A percentile compares a stretch with the other conserved stretches of the same genome.
phyloP scores from a whole-genome alignment of 768 basidiomycete genomes.

The Suillus fuscotomentosus region DNA sequence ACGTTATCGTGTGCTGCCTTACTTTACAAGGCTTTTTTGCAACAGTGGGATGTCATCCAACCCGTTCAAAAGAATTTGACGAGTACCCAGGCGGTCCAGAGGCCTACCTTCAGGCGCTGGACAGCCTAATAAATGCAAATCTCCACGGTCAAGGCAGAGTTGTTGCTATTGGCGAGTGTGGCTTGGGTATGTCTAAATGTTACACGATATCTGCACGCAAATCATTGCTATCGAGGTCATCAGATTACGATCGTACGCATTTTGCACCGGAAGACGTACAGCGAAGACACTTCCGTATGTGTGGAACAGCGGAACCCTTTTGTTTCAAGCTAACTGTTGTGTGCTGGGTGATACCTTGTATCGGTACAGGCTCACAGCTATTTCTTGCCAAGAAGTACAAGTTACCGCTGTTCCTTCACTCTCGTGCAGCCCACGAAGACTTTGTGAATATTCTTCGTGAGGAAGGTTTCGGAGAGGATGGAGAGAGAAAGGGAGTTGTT shows the following conservation, averaged over 20 bases:
- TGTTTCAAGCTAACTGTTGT: neutral
- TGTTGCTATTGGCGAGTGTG: slow-evolving; percentile 79
- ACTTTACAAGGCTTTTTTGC: slow-evolving; percentile 54
- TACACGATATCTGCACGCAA: neutral
- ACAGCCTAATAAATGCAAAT: slow-evolving; percentile 49
- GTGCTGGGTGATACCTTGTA: neutral
- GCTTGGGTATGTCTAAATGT: slow-evolving; percentile 49
- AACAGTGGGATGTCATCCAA: slow-evolving; percentile 81
- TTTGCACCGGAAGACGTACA: slow-evolving; percentile 63
- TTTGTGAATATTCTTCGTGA: slow-evolving; percentile 63
- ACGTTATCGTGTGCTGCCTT: neutral
- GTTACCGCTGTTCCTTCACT: slow-evolving; percentile 81
- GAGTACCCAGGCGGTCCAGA: slow-evolving; percentile 51
- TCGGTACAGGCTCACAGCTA: slow-evolving; percentile 49
- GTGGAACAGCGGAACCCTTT: neutral
- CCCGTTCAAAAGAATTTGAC: slow-evolving; percentile 69
- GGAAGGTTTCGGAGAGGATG: slow-evolving; percentile 59
- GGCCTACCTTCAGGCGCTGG: slow-evolving; percentile 60
- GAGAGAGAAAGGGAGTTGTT: slow-evolving; percentile 71
- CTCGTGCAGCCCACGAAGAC: slow-evolving; percentile 71
- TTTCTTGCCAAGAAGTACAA: slow-evolving; percentile 64
- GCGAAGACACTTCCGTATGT: slow-evolving; percentile 59
- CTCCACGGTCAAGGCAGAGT: slow-evolving; percentile 54
- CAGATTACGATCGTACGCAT: slow-evolving; percentile 77
- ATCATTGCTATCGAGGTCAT: neutral